Percentiles rank a stretch among this genome's conserved stretches.
Conservation (phyloP, 768 basidiomycete genomes). For the Lanmaoa pseudosensibilis region DNA sequence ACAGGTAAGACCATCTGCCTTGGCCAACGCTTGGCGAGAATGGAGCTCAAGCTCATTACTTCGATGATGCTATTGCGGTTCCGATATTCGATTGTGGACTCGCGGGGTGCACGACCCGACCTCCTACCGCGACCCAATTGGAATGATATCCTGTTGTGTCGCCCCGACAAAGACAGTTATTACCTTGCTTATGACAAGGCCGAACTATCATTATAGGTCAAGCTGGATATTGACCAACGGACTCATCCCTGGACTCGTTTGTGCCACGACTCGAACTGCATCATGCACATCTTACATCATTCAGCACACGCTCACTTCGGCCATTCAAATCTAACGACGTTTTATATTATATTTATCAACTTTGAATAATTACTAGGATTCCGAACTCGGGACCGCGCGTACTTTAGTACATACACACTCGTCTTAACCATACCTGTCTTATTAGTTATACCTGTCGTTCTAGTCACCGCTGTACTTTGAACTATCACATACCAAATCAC, state of each 20-base stretch:
- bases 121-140: slow-evolving; percentile 65
- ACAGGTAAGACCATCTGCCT: slow-evolving; percentile 70
- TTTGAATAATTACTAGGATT: slow-evolving; percentile 15
- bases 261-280: slow-evolving; percentile 4
- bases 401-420: slow-evolving; percentile 5
- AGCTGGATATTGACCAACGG: slow-evolving; percentile 27
- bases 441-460: slow-evolving; percentile 11
- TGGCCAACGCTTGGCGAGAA: slow-evolving; percentile 70
- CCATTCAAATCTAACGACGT: not conserved
- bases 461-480: slow-evolving; percentile 15
- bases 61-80: slow-evolving; percentile 69
- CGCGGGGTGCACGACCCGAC: slow-evolving; percentile 43
- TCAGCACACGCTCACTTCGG: slow-evolving; percentile 8
- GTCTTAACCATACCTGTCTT: not conserved
- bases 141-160: slow-evolving; percentile 74
- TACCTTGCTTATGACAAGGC: slow-evolving; percentile 46
- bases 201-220: slow-evolving; percentile 24
- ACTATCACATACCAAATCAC: slow-evolving; percentile 11
- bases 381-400: slow-evolving; percentile 17
- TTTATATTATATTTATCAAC: slow-evolving; percentile 25
- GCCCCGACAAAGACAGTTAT: slow-evolving; percentile 56
- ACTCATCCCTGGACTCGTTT: slow-evolving; percentile 13
- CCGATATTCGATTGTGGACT: slow-evolving; percentile 58
- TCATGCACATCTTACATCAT: slow-evolving; percentile 14
- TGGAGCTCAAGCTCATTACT: slow-evolving; percentile 70